Evolutionary conservation across 805 yeast genomes (phyloP).

Genomic region (Candida chilensis): DNA sequence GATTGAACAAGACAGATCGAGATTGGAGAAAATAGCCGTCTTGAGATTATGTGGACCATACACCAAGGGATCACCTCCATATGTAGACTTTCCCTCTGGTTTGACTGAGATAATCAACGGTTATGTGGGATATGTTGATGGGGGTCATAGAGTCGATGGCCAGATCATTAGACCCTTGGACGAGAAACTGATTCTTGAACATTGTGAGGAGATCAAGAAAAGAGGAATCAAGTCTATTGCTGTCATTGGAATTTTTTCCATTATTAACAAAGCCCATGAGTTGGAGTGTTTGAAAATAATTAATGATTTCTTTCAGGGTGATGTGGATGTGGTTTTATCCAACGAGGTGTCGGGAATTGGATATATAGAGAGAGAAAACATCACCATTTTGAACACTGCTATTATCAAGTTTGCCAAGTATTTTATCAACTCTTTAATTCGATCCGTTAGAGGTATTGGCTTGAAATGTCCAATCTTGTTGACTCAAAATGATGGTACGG

Average conservation of each 20-base stretch:
- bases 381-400: conserved; percentile 36
- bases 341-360: conserved; percentile 33
- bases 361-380: conserved; percentile 35
- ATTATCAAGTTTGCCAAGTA: conserved; percentile 30
- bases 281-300: conserved; percentile 18
- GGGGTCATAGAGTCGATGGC: conserved; percentile 37
- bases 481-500: conserved; percentile 44
- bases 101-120: conserved; percentile 22
- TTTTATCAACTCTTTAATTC: conserved; percentile 25
- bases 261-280: conserved; percentile 28
- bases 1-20: conserved; percentile 30
- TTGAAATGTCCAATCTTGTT: conserved; percentile 25
- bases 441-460: conserved; percentile 24
- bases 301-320: too few species aligned
- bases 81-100: conserved; percentile 33
- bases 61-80: conserved; percentile 25
- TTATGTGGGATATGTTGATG: conserved; percentile 22
- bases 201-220: conserved; percentile 17
- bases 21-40: conserved; percentile 34
- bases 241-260: conserved; percentile 30
- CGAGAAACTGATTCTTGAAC: conserved; percentile 15
- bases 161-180: conserved; percentile 19
- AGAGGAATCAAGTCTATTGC: conserved; percentile 25
- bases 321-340: conserved; percentile 25
- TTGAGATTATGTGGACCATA: conserved; percentile 36